A percentile compares a stretch with the other conserved stretches of the same genome.
Conservation (phyloP, 1,284 basidiomycete genomes). For the Laetiporus sulphureus region DNA sequence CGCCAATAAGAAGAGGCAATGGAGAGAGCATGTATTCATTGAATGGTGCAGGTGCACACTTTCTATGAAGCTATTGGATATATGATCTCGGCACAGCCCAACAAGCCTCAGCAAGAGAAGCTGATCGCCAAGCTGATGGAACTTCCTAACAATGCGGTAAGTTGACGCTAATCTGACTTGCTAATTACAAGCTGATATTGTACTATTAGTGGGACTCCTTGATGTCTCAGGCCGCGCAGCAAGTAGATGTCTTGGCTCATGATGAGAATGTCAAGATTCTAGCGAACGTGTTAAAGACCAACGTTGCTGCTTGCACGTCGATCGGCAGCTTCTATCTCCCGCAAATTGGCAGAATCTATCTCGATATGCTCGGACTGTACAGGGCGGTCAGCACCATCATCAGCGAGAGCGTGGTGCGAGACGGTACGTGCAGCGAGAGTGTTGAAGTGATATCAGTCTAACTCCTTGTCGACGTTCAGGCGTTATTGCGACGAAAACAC, state of each 20-base stretch:
- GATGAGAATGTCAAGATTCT: conserved; percentile 97
- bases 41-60: conserved; percentile 68
- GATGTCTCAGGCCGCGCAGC: conserved; percentile 94
- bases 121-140: conserved; percentile 96
- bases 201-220: conserved; percentile 84
- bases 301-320: conserved; percentile 96
- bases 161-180: conserved; percentile 19
- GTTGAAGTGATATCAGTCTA: neutral
- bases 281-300: conserved; percentile 96
- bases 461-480: conserved; percentile 37
- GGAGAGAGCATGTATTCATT: no score
- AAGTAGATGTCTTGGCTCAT: conserved; percentile 88
- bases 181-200: neutral
- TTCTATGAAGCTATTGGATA: conserved; percentile 99
- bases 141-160: conserved; percentile 89
- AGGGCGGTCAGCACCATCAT: conserved; percentile 98
- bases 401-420: conserved; percentile 84
- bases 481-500: conserved; percentile 92
- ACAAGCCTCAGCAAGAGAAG: conserved; percentile 95
- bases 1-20: no score
- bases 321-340: conserved; percentile 97
- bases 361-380: conserved; percentile 98
- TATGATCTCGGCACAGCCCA: conserved; percentile 99
- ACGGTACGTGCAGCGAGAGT: conserved; percentile 40
- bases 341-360: conserved; percentile 93